Base-by-base conservation (phyloP, 202 grass and related monocot species). In the Hordeum pubiflorum region DNA sequence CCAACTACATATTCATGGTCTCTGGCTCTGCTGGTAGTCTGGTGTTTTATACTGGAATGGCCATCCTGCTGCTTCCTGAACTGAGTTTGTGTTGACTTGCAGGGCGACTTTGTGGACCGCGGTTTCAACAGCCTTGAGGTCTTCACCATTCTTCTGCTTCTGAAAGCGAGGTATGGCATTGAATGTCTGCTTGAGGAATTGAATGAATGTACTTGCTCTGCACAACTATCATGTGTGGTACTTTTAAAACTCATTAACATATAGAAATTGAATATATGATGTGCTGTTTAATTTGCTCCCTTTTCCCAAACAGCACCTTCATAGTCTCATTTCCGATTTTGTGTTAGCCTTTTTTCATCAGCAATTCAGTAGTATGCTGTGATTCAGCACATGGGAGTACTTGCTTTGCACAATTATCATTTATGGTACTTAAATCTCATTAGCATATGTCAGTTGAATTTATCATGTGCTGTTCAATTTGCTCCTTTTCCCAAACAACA, bases 51-150 rank as follows among this genome's bases (percentile, higher is more conserved):
- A 40, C 6, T 40, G 9, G 20, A 23, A 0, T 65, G 48, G 4
- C 43, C 3, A 0, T 10, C 6, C 0, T 26, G 34, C 36, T 68
- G 69, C 0, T 52, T 88, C 1, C 61, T 74, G 34, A 85, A 22
- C 54, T 61, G 4, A 40, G 55, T 3, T 58, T 29, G 24, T 41
- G 8, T 57, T 69, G 0, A 21, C 15, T 79, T 20, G 67, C 85
- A 97, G 94, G 94, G 94, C 9, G 92, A 97, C 79, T 97, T 97
- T 72, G 94, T 97, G 2, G 94, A 97, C 81, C 94, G 94, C 23
- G 94, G 94, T 43, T 97, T 94, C 65, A 97, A 97, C 79, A 94
- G 94, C 63, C 81, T 97, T n/a, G 94, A 97, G 84, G 91, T 94
- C 32, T 97, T 97, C 81, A 91, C 94, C 43, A 97, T 97, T 44